phyloP scores from a whole-genome alignment of 225 moss, liverwort and hornwort genomes.

The Bryoerythrophyllum caledonicum region DNA sequence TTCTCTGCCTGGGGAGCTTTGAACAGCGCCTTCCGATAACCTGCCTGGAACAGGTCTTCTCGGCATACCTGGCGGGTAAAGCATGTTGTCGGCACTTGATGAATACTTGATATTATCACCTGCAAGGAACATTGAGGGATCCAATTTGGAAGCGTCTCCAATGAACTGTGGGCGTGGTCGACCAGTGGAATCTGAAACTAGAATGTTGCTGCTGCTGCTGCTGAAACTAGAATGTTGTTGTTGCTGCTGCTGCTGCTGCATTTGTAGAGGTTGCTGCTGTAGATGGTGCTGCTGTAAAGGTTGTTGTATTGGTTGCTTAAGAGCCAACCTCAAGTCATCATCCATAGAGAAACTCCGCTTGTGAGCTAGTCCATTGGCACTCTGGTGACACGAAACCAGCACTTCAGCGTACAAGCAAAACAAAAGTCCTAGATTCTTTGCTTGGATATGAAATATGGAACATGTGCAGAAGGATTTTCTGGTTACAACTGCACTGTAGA shows the following conservation, averaged over 20 bases:
- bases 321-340: slow-evolving; percentile 71
- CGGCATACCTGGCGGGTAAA: slow-evolving; percentile 52
- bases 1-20: slow-evolving; percentile 89
- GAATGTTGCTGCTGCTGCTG: slow-evolving; percentile 43
- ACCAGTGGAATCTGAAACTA: slow-evolving; percentile 46
- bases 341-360: slow-evolving; percentile 66
- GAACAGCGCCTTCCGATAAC: slow-evolving; percentile 54
- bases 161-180: slow-evolving; percentile 51
- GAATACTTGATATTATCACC: slow-evolving; percentile 36
- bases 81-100: slow-evolving; percentile 35
- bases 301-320: slow-evolving; percentile 58
- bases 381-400: slow-evolving; percentile 42
- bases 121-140: slow-evolving; percentile 31
- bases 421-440: neutral
- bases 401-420: slow-evolving; percentile 14
- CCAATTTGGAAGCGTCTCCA: slow-evolving; percentile 40
- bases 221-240: slow-evolving; percentile 37
- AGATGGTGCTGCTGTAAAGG: slow-evolving; percentile 39
- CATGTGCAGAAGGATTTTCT: neutral
- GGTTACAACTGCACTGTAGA: neutral
- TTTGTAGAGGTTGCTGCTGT: slow-evolving; percentile 35
- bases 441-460: neutral
- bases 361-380: slow-evolving; percentile 55
- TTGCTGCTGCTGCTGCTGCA: slow-evolving; percentile 32
- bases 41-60: slow-evolving; percentile 56